Base-by-base conservation (phyloP, 495 filamentous ascomycete genomes). In the Evernia prunastri region DNA sequence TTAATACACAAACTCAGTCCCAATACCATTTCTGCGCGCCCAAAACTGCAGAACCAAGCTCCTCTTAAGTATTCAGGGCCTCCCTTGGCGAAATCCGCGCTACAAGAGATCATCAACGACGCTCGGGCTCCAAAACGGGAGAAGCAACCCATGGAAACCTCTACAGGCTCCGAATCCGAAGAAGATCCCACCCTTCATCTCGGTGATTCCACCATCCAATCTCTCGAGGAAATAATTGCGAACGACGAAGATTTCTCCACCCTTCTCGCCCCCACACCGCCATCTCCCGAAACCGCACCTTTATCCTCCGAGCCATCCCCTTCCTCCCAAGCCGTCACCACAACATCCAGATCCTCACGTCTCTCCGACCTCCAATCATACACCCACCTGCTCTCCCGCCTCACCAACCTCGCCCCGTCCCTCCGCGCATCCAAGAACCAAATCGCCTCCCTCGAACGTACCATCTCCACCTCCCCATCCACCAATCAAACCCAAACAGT, bases 351-450 rank as follows among this genome's bases (percentile, higher is more conserved):
- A 39, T 45, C 47, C 58, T 58, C 36, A 11, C 64, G n/a, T 67
- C 71, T 73, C 70, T 42, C 73, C 59, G 64, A 75, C 54, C 51
- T 69, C 74, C 25, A 75, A 76, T 56, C 69, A 67, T 39, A 84
- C 47, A 75, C 70, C 13, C 80, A 82, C 47, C 78, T 86, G 18
- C 72, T 86, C n/a, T 76, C 80, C 40, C 77, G 82, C 57, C 80
- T 91, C 77, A 82, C 80, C 60, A 77, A 81, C 64, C 80, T 88
- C 27, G 77, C 80, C 39, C 76, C 81, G 4, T 84, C 84, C 63
- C 89, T 92, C 64, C 80, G 81, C 3, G 83, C 86, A 29, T 83
- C 89, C 27, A 86, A 85, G 64, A 79, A 81, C 58, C 87, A 86
- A 3, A 84, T 91, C 40, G 79, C 84, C 66, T 78, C 81, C 20